Conservation (phyloP, 2,329 filamentous ascomycete species). For the Dactylellina cionopaga region DNA sequence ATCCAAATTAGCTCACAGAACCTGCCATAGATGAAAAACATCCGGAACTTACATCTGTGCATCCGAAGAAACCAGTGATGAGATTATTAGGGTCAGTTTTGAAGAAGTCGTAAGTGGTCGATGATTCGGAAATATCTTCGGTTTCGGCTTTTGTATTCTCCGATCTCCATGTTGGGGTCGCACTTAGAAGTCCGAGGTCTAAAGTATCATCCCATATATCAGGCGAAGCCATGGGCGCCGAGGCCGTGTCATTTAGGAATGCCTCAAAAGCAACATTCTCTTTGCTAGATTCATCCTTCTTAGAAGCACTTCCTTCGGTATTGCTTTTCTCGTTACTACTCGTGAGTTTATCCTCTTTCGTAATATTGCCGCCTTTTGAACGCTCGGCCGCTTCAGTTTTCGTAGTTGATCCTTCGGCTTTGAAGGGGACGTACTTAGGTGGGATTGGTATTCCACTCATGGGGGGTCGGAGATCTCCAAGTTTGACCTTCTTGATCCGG, state of each 20-base stretch:
- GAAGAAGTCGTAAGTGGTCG: conserved; percentile 38
- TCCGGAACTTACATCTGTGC: conserved; percentile 34
- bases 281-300: conserved; percentile 1
- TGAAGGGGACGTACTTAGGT: conserved; percentile 1
- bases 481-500: not conserved
- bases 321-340: not conserved
- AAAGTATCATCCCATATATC: conserved; percentile 33
- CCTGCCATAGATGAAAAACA: not conserved
- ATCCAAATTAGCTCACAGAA: conserved; percentile 3
- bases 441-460: too few relatives aligned
- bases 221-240: conserved; percentile 13
- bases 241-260: conserved; percentile 7
- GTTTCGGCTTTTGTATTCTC: conserved; percentile 17
- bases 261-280: too few relatives aligned
- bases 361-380: not conserved
- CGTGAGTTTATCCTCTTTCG: conserved; percentile 6
- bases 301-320: not conserved
- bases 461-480: not conserved
- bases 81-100: conserved; percentile 18
- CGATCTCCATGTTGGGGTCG: not conserved
- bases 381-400: conserved; percentile 6
- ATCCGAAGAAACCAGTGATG: conserved; percentile 49
- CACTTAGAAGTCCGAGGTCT: conserved; percentile 1
- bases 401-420: conserved; percentile 2
- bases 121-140: conserved; percentile 25